phyloP scores from a whole-genome alignment of 2,329 filamentous ascomycete genomes.

The Diplodia sapinea region DNA sequence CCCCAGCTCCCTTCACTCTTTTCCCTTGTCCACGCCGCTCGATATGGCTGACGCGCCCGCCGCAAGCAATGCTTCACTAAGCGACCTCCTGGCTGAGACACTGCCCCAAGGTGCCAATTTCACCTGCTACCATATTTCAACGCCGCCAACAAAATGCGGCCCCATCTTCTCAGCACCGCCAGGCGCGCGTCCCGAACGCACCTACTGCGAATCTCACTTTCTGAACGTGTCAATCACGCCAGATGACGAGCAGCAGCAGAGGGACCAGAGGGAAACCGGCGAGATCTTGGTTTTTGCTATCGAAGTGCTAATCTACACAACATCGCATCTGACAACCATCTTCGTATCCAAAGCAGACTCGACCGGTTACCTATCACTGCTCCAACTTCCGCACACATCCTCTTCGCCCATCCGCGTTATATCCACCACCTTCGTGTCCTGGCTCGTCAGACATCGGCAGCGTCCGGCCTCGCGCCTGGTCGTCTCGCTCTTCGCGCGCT shows the following conservation, averaged over 20 bases:
- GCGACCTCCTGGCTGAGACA: slow-evolving; percentile 57
- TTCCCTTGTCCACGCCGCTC: not conserved
- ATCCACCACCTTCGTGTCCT: slow-evolving; percentile 75
- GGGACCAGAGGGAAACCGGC: slow-evolving; percentile 34
- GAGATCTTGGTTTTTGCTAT: slow-evolving; percentile 79
- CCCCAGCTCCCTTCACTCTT: not conserved
- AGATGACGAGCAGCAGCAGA: slow-evolving; percentile 27
- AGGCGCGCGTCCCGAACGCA: slow-evolving; percentile 72
- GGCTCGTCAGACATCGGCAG: slow-evolving; percentile 71
- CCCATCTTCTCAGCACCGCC: slow-evolving; percentile 82
- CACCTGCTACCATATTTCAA: slow-evolving; percentile 84
- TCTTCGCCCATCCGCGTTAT: slow-evolving; percentile 75
- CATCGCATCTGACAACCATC: slow-evolving; percentile 77
- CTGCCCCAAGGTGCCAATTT: slow-evolving; percentile 64
- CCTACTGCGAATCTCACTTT: slow-evolving; percentile 87
- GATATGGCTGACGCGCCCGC: slow-evolving; percentile 16
- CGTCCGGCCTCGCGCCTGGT: slow-evolving; percentile 71
- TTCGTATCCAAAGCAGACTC: slow-evolving; percentile 98
- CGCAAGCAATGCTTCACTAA: slow-evolving; percentile 21
- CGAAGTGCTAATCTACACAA: slow-evolving; percentile 86
- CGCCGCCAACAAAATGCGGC: slow-evolving; percentile 74
- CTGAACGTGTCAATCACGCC: slow-evolving; percentile 61
- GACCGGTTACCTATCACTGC: slow-evolving; percentile 78
- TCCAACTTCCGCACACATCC: slow-evolving; percentile 58
- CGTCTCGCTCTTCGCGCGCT: slow-evolving; percentile 87